phyloP scores from a whole-genome alignment of 1,139 yeast species.

The Yamadazyma pseudoaaseri region DNA sequence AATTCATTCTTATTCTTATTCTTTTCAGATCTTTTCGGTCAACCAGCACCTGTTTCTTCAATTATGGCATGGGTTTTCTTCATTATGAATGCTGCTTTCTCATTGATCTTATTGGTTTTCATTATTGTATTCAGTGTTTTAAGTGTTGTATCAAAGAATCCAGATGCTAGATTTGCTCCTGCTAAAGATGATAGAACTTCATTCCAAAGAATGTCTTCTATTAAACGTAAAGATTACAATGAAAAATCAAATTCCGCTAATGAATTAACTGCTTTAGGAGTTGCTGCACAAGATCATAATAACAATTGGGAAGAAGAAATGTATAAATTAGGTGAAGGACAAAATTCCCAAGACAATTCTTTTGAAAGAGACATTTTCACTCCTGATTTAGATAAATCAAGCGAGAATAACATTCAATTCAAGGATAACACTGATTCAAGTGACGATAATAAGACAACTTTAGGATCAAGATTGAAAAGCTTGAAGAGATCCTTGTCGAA shows the following conservation, averaged over 20 bases:
- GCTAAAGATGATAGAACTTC: conserved; percentile 83
- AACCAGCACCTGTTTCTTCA: conserved; percentile 64
- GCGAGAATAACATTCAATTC: conserved; percentile 7
- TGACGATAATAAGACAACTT: conserved; percentile 14
- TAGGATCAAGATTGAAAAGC: conserved; percentile 23
- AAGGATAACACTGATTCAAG: conserved; percentile 11
- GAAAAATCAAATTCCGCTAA: conserved; percentile 10
- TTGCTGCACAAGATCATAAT: conserved; percentile 71
- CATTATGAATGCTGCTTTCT: conserved; percentile 73
- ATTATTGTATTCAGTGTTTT: conserved; percentile 57
- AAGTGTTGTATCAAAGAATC: conserved; percentile 67
- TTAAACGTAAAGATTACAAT: conserved; percentile 21
- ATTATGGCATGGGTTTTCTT: conserved; percentile 83
- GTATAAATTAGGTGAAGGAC: conserved; percentile 43
- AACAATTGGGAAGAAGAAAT: conserved; percentile 69
- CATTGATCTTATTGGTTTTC: conserved; percentile 60
- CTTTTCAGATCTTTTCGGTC: conserved; percentile 71
- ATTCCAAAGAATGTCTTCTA: conserved; percentile 60
- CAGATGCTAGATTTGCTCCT: conserved; percentile 80
- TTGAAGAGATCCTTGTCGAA: conserved; percentile 24
- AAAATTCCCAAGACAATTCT: conserved; percentile 12
- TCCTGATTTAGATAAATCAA: conserved; percentile 22
- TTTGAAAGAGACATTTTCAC: conserved; percentile 21
- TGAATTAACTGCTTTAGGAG: conserved; percentile 65
- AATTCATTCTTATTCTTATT: conserved; percentile 74